Evolutionary conservation across 2,329 filamentous ascomycete species (phyloP), one percentile per base, ranked within the genome.

Genomic region (Stylonectria norvegica): DNA sequence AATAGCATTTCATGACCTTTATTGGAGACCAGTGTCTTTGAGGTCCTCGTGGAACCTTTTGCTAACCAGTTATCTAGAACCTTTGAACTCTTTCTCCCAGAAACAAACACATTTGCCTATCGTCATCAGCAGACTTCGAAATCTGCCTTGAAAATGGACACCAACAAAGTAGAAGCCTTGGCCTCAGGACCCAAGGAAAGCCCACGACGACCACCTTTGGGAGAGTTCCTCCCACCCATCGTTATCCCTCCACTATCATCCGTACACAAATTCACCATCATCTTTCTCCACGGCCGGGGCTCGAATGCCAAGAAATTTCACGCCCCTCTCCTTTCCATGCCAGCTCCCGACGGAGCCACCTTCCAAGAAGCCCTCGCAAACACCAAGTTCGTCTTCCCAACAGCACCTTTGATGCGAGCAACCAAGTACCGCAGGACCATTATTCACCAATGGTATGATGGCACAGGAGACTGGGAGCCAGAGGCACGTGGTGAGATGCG

Each of bases 281-380:
- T 76, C 42, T 53, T 75, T 37, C 66, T 76, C 5, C 73, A 76
- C 42, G 72, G 72, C 23, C 70, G 71, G 6, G 72, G 72, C n/a
- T 67, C 59, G 27, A 66, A 56, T 36, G 68, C 64, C 1, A 27
- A 52, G 5, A 63, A 60, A 20, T 76, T 76, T 34, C 63, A 61
- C 9, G 47, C 57, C 0, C 57, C 61, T 1, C 52, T 77, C 3
- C 60, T 76, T 5, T 43, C 59, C 5, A 49, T 52, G 4, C 35
- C 48, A 12, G 40, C 62, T 33, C 11, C 38, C 15, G 15, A 25
- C 27, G 27, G 20, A 17, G 38, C 18, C 6, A 60, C 59, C 0
- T 52, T 71, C n/a, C 55, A 38, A 10, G 50, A 55, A 5, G 48
- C 56, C 3, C 64, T 75, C 8, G 65, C 70, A 0, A 46, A 70